phyloP scores from a whole-genome alignment of 352 stramenopile genomes.

The Phytophthora sp. region DNA sequence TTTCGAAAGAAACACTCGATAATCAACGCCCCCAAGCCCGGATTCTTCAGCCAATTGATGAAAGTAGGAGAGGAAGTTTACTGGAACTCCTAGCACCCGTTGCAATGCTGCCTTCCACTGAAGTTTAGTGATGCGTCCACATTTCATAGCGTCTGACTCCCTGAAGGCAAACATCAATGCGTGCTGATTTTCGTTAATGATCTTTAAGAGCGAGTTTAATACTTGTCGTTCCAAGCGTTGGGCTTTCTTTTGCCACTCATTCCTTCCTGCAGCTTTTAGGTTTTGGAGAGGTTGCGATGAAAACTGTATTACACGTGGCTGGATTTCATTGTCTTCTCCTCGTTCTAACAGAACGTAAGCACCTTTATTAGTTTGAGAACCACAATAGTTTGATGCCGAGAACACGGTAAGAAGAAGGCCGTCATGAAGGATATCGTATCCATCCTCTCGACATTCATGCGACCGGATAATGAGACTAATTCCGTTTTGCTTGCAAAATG shows the following conservation, averaged over 20 bases:
- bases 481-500: slow-evolving; percentile 84
- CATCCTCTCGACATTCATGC: slow-evolving; percentile 91
- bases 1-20: slow-evolving; percentile 46
- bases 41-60: slow-evolving; percentile 46
- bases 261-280: slow-evolving; percentile 54
- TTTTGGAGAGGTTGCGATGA: slow-evolving; percentile 85
- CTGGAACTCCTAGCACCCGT: slow-evolving; percentile 51
- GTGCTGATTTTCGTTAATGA: slow-evolving; percentile 69
- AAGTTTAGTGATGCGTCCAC: slow-evolving; percentile 52
- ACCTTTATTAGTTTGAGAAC: slow-evolving; percentile 88
- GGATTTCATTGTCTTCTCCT: slow-evolving; percentile 66
- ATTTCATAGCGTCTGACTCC: slow-evolving; percentile 27
- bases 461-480: slow-evolving; percentile 91
- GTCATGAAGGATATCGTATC: slow-evolving; percentile 84
- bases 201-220: slow-evolving; percentile 63
- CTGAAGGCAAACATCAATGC: slow-evolving; percentile 46
- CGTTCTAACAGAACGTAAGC: slow-evolving; percentile 64
- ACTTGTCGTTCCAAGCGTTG: slow-evolving; percentile 57
- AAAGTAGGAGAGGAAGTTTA: slow-evolving; percentile 72
- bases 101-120: slow-evolving; percentile 61
- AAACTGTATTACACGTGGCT: slow-evolving; percentile 91
- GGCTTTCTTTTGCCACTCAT: slow-evolving; percentile 76
- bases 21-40: slow-evolving; percentile 48
- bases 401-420: slow-evolving; percentile 88
- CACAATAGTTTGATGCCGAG: slow-evolving; percentile 90